phyloP scores from a whole-genome alignment of 1,284 basidiomycete species.

The Boletus sp. region DNA sequence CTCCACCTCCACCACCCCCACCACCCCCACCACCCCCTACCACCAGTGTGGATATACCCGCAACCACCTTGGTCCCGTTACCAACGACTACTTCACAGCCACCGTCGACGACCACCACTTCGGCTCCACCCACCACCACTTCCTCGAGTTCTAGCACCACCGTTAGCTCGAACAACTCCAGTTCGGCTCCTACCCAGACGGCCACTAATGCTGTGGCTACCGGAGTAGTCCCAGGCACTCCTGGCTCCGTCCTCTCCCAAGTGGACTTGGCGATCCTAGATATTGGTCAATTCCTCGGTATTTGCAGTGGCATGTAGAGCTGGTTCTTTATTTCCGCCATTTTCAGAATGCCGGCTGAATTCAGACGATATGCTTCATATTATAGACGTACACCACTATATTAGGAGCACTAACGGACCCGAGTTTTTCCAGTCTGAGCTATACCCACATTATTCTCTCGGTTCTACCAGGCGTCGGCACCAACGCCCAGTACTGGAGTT shows the following conservation, averaged over 20 bases:
- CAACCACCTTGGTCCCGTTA: slow-evolving; percentile 13
- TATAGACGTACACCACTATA: slow-evolving; percentile 19
- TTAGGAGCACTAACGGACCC: slow-evolving; percentile 21
- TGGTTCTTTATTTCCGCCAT: slow-evolving; percentile 10
- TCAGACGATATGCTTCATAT: slow-evolving; percentile 17
- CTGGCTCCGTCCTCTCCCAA: slow-evolving; percentile 9
- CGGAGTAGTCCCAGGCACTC: slow-evolving; percentile 7
- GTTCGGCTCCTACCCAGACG: slow-evolving; percentile 18
- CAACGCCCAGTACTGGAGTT: neutral
- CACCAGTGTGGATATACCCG: slow-evolving; percentile 7
- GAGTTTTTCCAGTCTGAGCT: slow-evolving; percentile 17
- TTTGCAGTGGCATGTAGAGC: slow-evolving; percentile 10
- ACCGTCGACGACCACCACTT: slow-evolving; percentile 27
- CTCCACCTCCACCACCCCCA: slow-evolving; percentile 22
- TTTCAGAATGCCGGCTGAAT: slow-evolving; percentile 3
- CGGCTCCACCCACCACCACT: slow-evolving; percentile 9
- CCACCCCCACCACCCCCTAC: slow-evolving; percentile 19
- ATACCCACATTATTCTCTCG: slow-evolving; percentile 30
- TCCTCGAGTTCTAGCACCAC: slow-evolving; percentile 19
- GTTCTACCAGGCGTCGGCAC: slow-evolving; percentile 1
- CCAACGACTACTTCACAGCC: slow-evolving; percentile 29
- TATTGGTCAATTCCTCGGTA: slow-evolving; percentile 21
- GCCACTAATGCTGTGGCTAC: slow-evolving; percentile 11
- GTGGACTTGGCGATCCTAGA: slow-evolving; percentile 21
- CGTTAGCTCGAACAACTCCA: slow-evolving; percentile 13